phyloP scores from a whole-genome alignment of 805 yeast genomes.

The Clavispora vitiphila region DNA sequence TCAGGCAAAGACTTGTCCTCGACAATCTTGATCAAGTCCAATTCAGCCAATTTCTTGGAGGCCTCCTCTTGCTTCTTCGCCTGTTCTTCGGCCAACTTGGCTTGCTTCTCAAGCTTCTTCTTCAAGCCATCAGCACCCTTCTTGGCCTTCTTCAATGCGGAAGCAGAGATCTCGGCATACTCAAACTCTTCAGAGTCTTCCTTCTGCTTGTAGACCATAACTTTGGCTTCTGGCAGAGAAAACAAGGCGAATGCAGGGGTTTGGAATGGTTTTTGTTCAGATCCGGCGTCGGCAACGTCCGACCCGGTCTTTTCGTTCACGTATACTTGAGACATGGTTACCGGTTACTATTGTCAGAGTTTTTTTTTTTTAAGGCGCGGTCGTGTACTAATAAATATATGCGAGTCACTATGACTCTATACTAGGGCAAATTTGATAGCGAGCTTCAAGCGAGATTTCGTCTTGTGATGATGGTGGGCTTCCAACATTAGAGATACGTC shows the following conservation, averaged over 20 bases:
- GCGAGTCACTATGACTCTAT: background rate
- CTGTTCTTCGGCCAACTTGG: conserved; percentile 55
- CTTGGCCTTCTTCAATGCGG: conserved; percentile 93
- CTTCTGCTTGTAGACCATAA: conserved; percentile 55
- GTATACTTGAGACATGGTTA: conserved; percentile 44
- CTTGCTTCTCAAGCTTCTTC: conserved; percentile 70
- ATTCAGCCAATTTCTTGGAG: conserved; percentile 70
- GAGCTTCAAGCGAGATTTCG: no score
- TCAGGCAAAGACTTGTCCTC: conserved; percentile 71
- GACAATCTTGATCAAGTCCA: conserved; percentile 63
- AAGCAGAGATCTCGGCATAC: conserved; percentile 75
- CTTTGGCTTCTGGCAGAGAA: conserved; percentile 46
- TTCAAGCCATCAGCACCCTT: conserved; percentile 91
- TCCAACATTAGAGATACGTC: no score
- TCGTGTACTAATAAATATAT: conserved; percentile 1
- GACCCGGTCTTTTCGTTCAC: conserved; percentile 71
- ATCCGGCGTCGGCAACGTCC: conserved; percentile 62
- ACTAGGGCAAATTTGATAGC: no score
- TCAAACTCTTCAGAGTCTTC: conserved; percentile 49
- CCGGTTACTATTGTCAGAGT: no score
- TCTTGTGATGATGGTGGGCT: no score
- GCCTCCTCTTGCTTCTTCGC: conserved; percentile 55
- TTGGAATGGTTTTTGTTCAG: conserved; percentile 67
- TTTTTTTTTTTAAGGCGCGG: background rate
- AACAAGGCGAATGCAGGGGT: conserved; percentile 80